Conservation (phyloP, 345 rosid genomes). For the Aegle marmelos region DNA sequence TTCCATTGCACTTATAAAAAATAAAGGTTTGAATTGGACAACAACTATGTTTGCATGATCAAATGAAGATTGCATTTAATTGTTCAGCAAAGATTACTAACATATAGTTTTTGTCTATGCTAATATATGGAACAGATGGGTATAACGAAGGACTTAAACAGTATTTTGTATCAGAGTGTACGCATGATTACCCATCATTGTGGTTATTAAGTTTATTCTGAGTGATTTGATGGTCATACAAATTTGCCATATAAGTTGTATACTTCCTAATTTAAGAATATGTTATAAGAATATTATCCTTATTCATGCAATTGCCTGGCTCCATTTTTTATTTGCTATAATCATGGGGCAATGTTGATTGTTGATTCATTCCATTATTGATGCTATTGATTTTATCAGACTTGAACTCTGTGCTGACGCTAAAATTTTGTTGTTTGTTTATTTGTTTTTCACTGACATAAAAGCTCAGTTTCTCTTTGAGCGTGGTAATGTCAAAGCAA, state of each 20-base stretch:
- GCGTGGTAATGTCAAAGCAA: no score
- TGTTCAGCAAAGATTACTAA: neutral
- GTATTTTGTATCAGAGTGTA: neutral
- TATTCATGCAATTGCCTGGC: neutral
- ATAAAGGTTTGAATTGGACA: neutral
- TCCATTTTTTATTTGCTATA: neutral
- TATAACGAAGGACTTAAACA: neutral
- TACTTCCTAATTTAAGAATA: neutral
- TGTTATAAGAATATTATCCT: neutral
- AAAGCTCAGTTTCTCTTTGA: no score
- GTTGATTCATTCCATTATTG: neutral
- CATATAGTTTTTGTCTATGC: neutral
- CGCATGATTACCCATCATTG: neutral
- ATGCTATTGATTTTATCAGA: slow-evolving; percentile 8
- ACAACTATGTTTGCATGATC: neutral
- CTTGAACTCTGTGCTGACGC: neutral
- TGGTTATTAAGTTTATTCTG: neutral
- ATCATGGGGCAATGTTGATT: neutral
- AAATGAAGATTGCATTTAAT: neutral
- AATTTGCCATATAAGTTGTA: neutral
- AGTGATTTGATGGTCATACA: neutral
- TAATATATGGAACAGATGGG: neutral
- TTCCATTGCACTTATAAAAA: neutral
- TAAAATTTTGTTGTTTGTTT: no score
- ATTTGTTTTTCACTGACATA: no score